Evolutionary conservation across 2,329 filamentous ascomycete genomes (phyloP).

Genomic region (Neoarthrinium moseri): DNA sequence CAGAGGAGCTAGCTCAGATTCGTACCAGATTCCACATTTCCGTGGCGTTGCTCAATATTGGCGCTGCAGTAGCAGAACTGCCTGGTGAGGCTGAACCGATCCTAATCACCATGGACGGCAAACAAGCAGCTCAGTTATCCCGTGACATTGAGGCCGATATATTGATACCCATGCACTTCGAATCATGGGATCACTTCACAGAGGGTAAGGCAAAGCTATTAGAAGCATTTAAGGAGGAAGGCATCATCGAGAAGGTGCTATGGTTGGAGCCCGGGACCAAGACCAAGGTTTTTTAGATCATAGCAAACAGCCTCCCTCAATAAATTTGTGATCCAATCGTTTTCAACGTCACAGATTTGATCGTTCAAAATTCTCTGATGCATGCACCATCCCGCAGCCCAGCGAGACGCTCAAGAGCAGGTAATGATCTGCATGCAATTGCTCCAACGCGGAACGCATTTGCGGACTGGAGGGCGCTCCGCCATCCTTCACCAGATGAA

Average conservation of each 20-base stretch:
- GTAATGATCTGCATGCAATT: no score
- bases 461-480: no score
- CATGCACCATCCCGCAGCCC: no score
- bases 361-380: no score
- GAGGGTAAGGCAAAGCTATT: conserved; percentile 30
- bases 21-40: conserved; percentile 33
- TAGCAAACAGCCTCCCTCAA: no score
- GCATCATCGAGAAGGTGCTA: conserved; percentile 29
- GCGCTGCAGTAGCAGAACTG: conserved; percentile 27
- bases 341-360: no score
- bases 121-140: conserved; percentile 36
- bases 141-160: conserved; percentile 37
- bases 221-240: conserved; percentile 30
- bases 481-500: no score
- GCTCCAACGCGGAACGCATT: no score
- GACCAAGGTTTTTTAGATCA: no score
- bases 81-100: conserved; percentile 21
- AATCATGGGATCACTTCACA: conserved; percentile 44
- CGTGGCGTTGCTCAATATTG: conserved; percentile 40
- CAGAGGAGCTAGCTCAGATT: conserved; percentile 36
- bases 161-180: conserved; percentile 46
- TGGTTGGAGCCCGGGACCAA: conserved; percentile 35
- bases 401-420: no score
- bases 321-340: no score
- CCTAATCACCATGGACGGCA: conserved; percentile 44